Evolutionary conservation across 164 flowering plant genomes (phyloP).

Genomic region (Stephania cephalantha): DNA sequence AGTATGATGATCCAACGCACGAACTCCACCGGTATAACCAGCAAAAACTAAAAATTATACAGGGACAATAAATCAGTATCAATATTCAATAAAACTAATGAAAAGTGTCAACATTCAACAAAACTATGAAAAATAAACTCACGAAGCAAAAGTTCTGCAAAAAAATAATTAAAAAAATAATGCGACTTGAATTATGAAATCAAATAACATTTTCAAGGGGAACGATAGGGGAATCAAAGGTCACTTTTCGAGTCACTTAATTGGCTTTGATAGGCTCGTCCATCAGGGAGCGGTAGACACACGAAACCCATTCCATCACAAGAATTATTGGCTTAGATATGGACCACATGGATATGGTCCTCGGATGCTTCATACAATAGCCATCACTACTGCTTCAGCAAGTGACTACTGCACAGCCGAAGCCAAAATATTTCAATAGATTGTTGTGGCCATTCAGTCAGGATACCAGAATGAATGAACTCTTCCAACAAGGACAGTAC

Average conservation of each 20-base stretch:
- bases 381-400: background rate
- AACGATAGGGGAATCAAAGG: background rate
- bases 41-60: conserved; percentile 48
- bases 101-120: background rate
- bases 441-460: background rate
- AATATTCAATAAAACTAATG: background rate
- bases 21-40: conserved; percentile 76
- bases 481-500: background rate
- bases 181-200: background rate
- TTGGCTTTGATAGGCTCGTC: no score
- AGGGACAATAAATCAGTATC: conserved; percentile 6
- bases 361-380: background rate
- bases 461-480: background rate
- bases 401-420: background rate
- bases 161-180: background rate
- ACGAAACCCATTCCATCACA: no score
- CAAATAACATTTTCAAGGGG: background rate
- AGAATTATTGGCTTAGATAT: background rate
- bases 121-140: background rate
- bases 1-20: conserved; percentile 78
- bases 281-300: no score
- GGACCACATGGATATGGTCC: background rate
- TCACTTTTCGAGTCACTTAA: background rate
- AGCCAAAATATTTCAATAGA: background rate
- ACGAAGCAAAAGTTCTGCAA: no score